Base-by-base conservation (phyloP, 169 alveolate species). In the Neospora caninum region DNA sequence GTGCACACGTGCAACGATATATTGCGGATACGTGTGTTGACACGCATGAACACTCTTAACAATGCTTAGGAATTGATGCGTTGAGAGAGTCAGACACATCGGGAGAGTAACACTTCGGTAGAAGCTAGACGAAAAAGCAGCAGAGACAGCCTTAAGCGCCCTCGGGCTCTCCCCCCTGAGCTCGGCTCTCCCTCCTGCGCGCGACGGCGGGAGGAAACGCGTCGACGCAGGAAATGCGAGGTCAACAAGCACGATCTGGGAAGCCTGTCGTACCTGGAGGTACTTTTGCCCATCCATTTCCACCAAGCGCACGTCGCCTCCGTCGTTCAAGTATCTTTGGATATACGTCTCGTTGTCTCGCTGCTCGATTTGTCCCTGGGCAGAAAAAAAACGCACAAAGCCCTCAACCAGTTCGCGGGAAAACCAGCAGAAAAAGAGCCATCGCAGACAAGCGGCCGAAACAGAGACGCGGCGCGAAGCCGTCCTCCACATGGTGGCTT, bases 251-350 rank as follows among this genome's bases (percentile, higher is more conserved):
- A 64, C 27, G 73, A 64, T 20, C 18, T 64, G 36, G 34, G 83
- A 27, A 31, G 39, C 42, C 9, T 7, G 18, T 20, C 86, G 27
- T 18, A 69, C 93, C 93, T 89, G 93, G 7, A 89, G 80, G 39
- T 42, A 89, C 88, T 78, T 73, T 41, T 89, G 93, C 43, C 93
- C 93, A 27, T 89, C 45, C 93, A 89, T 70, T 27, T 89, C 93
- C 4, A 89, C 70, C 9, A 89, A 39, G 45, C 88, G 93, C 69
- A 78, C 93, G 34, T 89, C 93, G 78, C 93, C 93, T 10, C 93
- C 93, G 93, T 89, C 80, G 42, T 36, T 64, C 88, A 89, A 38
- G 49, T 58, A 89, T 88, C 88, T 25, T 45, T 89, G 87, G 6
- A 89, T 36, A n/a, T 89, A 89, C n/a, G 93, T 89, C 49, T 89